phyloP scores from a whole-genome alignment of 2,329 filamentous ascomycete genomes.

The Diaporthe citriasiana region DNA sequence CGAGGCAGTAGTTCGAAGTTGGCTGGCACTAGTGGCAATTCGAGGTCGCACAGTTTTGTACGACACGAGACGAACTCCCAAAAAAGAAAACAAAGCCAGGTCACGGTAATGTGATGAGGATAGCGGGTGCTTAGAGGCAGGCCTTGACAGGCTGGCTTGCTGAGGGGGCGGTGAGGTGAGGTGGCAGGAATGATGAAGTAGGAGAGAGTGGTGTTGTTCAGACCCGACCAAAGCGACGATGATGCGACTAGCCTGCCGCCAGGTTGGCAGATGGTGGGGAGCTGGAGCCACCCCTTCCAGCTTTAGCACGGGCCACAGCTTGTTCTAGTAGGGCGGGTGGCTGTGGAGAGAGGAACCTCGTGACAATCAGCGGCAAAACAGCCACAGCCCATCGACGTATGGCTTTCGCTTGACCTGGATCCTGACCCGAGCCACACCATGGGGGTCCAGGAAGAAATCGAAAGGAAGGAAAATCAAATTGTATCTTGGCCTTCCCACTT shows the following conservation, averaged over 20 bases:
- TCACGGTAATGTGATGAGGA: neutral
- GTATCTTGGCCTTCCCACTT: neutral
- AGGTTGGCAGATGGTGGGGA: constrained; percentile 26
- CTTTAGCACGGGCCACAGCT: constrained; percentile 24
- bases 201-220: constrained; percentile 25
- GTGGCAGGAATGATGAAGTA: constrained; percentile 9
- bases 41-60: constrained; percentile 32
- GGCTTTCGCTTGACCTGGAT: neutral
- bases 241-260: constrained; percentile 37
- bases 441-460: neutral
- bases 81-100: neutral
- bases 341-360: constrained; percentile 17
- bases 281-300: constrained; percentile 12
- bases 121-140: constrained; percentile 3
- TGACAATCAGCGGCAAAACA: neutral
- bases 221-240: constrained; percentile 10
- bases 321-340: constrained; percentile 10
- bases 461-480: neutral
- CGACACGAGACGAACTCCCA: constrained; percentile 2
- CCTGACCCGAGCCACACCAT: neutral
- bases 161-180: constrained; percentile 15
- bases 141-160: constrained; percentile 12
- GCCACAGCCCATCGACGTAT: neutral
- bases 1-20: constrained; percentile 10
- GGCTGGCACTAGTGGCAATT: constrained; percentile 31